A percentile compares a stretch with the other conserved stretches of the same genome.
phyloP scores from a whole-genome alignment of 495 filamentous ascomycete species.

The Chlorociboria aeruginascens region DNA sequence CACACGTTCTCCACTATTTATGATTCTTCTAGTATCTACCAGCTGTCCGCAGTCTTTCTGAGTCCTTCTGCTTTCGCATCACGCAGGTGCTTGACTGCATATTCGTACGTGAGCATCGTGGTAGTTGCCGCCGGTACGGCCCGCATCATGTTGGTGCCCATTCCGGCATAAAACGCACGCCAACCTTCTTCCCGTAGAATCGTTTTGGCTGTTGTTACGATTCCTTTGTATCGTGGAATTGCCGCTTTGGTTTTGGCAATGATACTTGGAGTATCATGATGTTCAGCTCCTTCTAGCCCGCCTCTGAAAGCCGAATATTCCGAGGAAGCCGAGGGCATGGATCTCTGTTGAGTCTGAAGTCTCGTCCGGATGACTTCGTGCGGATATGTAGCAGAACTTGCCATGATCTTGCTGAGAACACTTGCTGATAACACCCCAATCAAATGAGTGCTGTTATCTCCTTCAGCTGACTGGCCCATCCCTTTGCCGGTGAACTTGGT shows the following conservation, averaged over 20 bases:
- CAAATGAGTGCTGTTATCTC: slow-evolving; percentile 49
- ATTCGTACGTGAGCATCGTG: slow-evolving; percentile 95
- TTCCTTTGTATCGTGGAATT: slow-evolving; percentile 64
- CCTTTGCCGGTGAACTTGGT: slow-evolving; percentile 76
- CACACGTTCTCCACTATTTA: background rate
- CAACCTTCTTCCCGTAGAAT: slow-evolving; percentile 90
- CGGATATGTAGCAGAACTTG: slow-evolving; percentile 90
- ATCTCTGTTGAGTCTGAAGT: slow-evolving; percentile 74
- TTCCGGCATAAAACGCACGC: slow-evolving; percentile 92
- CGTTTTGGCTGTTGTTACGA: slow-evolving; percentile 69
- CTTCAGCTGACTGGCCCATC: slow-evolving; percentile 57
- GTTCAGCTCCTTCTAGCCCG: slow-evolving; percentile 32
- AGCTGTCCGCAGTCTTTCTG: slow-evolving; percentile 6
- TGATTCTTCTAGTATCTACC: background rate
- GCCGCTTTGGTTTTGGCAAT: slow-evolving; percentile 6
- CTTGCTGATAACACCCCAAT: slow-evolving; percentile 73
- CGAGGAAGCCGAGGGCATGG: slow-evolving; percentile 35
- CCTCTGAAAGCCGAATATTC: slow-evolving; percentile 55
- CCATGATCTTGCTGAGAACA: slow-evolving; percentile 89
- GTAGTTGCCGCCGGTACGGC: slow-evolving; percentile 92
- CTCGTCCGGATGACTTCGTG: slow-evolving; percentile 91
- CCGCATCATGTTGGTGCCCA: slow-evolving; percentile 95
- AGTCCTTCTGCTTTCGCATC: slow-evolving; percentile 13
- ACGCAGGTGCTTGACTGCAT: slow-evolving; percentile 48
- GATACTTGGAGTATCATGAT: slow-evolving; percentile 18